Evolutionary conservation across 2,329 filamentous ascomycete genomes (phyloP).

Genomic region (Colletotrichum spaethianum): DNA sequence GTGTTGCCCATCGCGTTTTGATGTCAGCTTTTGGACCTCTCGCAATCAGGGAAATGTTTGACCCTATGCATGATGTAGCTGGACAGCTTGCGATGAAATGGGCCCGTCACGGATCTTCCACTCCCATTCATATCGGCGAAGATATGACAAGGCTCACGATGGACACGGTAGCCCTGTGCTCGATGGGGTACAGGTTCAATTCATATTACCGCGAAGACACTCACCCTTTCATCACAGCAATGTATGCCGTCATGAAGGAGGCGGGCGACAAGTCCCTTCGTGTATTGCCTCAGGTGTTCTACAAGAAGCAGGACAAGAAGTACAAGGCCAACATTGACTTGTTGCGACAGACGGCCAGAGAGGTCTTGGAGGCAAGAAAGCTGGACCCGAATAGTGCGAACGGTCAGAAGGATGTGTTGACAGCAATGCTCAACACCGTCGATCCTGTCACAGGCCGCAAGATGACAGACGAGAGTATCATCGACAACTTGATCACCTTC

Average conservation of each 20-base stretch:
- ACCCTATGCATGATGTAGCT: conserved; percentile 66
- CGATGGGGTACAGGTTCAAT: conserved; percentile 73
- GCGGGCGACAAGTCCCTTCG: conserved; percentile 65
- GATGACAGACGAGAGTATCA: conserved; percentile 71
- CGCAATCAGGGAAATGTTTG: conserved; percentile 73
- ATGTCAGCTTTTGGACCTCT: conserved; percentile 80
- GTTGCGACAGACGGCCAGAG: conserved; percentile 65
- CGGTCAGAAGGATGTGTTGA: conserved; percentile 72
- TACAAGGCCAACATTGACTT: conserved; percentile 66
- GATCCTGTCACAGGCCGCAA: conserved; percentile 75
- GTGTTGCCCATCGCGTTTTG: conserved; percentile 74
- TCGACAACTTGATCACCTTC: conserved; percentile 79
- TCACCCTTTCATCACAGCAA: conserved; percentile 62
- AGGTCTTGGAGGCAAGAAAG: conserved; percentile 74
- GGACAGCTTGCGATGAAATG: conserved; percentile 68
- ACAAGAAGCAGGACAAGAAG: conserved; percentile 59
- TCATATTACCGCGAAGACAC: conserved; percentile 67
- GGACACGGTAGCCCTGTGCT: conserved; percentile 73
- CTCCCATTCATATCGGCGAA: conserved; percentile 67
- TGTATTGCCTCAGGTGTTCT: conserved; percentile 61
- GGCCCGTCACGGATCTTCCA: conserved; percentile 57
- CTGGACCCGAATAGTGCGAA: conserved; percentile 63
- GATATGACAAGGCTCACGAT: conserved; percentile 75
- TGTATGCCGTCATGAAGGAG: conserved; percentile 71
- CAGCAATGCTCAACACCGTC: conserved; percentile 74